A percentile compares a stretch with the other conserved stretches of the same genome.
Evolutionary conservation across 2,329 filamentous ascomycete genomes (phyloP).

Genomic region (Penicillium brevicompactum): DNA sequence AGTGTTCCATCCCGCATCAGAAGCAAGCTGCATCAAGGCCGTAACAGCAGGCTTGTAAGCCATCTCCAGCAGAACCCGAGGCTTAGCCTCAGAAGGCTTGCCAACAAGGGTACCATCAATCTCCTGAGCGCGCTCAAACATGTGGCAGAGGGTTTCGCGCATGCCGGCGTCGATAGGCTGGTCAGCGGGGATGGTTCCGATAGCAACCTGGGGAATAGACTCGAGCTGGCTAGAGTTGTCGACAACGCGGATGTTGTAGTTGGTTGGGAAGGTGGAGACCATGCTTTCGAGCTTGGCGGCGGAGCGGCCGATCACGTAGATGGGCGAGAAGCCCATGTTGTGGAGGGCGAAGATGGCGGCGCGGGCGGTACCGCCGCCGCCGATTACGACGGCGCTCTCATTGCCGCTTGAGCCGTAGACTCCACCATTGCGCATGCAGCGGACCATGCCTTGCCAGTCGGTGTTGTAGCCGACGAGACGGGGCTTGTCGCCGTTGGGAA

Average conservation of each 20-base stretch:
- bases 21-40: constrained; percentile 79
- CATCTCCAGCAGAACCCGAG: constrained; percentile 82
- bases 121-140: constrained; percentile 54
- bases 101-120: constrained; percentile 44
- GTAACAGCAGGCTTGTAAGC: constrained; percentile 90
- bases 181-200: constrained; percentile 90
- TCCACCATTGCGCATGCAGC: constrained; percentile 72
- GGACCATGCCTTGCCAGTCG: constrained; percentile 91
- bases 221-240: constrained; percentile 55
- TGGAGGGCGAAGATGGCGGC: constrained; percentile 89
- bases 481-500: constrained; percentile 47
- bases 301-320: constrained; percentile 84
- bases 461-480: constrained; percentile 86
- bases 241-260: constrained; percentile 71
- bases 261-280: constrained; percentile 69
- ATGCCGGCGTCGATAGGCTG: constrained; percentile 74
- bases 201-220: constrained; percentile 67
- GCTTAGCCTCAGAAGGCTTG: constrained; percentile 35
- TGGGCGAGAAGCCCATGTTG: constrained; percentile 77
- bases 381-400: constrained; percentile 74
- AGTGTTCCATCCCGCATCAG: constrained; percentile 75
- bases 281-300: constrained; percentile 68
- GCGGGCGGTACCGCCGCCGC: constrained; percentile 87
- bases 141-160: constrained; percentile 61
- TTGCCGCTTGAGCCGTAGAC: constrained; percentile 49